Base-by-base conservation (phyloP, 495 filamentous ascomycete species). In the Hypoxylon subgilvum region DNA sequence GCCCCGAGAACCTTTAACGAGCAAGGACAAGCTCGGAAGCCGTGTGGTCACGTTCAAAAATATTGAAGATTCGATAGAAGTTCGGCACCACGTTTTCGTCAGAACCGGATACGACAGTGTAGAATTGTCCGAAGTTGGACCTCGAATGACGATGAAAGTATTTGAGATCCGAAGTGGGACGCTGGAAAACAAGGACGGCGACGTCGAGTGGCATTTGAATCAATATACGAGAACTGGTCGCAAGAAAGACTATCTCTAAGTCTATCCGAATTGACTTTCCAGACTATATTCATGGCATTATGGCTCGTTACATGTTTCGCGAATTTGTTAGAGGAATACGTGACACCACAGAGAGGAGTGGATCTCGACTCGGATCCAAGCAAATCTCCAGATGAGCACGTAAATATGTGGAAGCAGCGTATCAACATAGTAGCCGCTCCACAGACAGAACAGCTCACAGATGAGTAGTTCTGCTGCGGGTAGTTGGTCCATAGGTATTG, bases 81-180 rank as follows among this genome's bases (percentile, higher is more conserved):
- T 79, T 31, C 70, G 78, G 6, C 78, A 80, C 47, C 76, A 80
- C 49, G 76, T 80, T 21, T 80, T 78, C 38, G 78, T 80, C 14
- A 44, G 61, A 50, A 71, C 65, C 7, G 59, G 65, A 12, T 94
- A 91, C 69, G 82, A 92, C 62, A 88, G 87, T 56, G 92, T 97
- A 8, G 93, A 97, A 74, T 74, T 98, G 57, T 89, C 91, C 13
- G 94, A 98, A 72, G 95, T 98, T 34, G 94, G 94, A 0, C 94
- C 94, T 3, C 80, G 94, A 50, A 96, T 97, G 88, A 95, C 92
- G 4, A 95, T 99, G 92, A 83, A 89, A 66, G 80, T 92, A 19
- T 99, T 97, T 74, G 91, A 96, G 71, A 96, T 99, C 54, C 81
- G 91, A 40, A 86, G 89, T 46, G 93, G 94, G n/a, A 94, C 93